Evolutionary conservation across 257 asterid genomes (phyloP).

Genomic region (Asclepias syriaca): DNA sequence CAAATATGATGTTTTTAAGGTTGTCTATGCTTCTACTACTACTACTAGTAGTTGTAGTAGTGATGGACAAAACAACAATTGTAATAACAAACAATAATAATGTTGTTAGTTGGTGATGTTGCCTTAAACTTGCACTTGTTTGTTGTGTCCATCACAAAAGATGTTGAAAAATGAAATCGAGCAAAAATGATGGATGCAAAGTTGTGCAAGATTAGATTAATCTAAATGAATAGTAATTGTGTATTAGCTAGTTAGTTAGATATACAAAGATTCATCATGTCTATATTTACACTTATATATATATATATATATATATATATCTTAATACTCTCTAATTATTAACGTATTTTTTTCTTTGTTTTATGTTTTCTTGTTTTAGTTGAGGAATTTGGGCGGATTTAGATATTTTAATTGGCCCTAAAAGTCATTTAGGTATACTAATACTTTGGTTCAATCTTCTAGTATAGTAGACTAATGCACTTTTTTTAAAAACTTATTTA

Average conservation of each 20-base stretch:
- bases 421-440: no score
- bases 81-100: no score
- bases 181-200: conserved; percentile 10
- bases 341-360: no score
- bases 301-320: no score
- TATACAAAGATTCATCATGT: neutral
- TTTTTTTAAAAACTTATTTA: no score
- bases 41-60: conserved; percentile 21
- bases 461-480: no score
- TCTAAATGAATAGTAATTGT: conserved; percentile 2
- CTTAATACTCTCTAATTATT: no score
- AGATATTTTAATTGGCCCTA: no score
- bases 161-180: conserved; percentile 22
- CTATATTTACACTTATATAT: no score
- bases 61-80: conserved; percentile 3
- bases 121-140: conserved; percentile 7
- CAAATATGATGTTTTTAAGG: conserved; percentile 61
- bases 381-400: no score
- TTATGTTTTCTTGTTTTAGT: no score
- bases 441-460: no score
- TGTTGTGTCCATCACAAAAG: conserved; percentile 12
- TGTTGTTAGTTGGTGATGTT: neutral
- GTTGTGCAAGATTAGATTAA: conserved; percentile 7
- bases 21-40: conserved; percentile 24
- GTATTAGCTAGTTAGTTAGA: neutral